These are phyloP conservation scores for Colletotrichum lindemuthianum DNA, from an alignment of 2,329 filamentous ascomycete genomes.

Conservation along the genomic window DNA sequence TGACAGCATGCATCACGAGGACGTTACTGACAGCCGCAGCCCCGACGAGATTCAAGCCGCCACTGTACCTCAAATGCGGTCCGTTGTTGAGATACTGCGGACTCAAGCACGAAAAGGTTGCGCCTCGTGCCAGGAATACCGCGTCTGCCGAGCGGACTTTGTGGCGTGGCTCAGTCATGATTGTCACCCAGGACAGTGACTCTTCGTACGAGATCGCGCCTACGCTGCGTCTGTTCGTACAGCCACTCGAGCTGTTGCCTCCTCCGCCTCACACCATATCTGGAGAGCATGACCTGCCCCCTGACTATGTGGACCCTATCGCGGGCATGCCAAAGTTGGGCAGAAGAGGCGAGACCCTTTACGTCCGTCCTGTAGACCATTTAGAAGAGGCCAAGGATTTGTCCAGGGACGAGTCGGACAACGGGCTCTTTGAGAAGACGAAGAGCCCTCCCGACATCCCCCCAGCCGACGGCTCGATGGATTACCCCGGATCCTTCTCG, in stretches of 20 bases:
- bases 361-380: constrained; percentile 89
- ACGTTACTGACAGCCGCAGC: constrained; percentile 44
- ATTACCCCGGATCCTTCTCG: constrained; percentile 63
- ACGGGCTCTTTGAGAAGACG: constrained; percentile 81
- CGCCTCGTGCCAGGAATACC: constrained; percentile 49
- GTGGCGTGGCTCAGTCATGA: constrained; percentile 95
- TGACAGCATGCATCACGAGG: background rate
- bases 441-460: constrained; percentile 62
- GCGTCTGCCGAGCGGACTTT: constrained; percentile 71
- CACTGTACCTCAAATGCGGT: constrained; percentile 87
- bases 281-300: constrained; percentile 72
- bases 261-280: constrained; percentile 77
- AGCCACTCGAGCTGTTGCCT: constrained; percentile 83
- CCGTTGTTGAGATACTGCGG: constrained; percentile 92
- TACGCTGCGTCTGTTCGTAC: constrained; percentile 83
- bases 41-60: constrained; percentile 82
- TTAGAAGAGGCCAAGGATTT: constrained; percentile 82
- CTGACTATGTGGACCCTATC: constrained; percentile 89
- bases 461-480: constrained; percentile 53
- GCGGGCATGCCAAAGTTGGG: constrained; percentile 88
- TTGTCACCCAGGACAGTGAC: constrained; percentile 86
- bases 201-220: constrained; percentile 86
- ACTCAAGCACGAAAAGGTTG: constrained; percentile 71
- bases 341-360: constrained; percentile 85
- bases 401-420: constrained; percentile 81